Percentiles rank a stretch among this genome's conserved stretches.
These are phyloP conservation scores for Albophoma yamanashiensis DNA, from an alignment of 2,329 filamentous ascomycete species.

Conservation along the genomic window DNA sequence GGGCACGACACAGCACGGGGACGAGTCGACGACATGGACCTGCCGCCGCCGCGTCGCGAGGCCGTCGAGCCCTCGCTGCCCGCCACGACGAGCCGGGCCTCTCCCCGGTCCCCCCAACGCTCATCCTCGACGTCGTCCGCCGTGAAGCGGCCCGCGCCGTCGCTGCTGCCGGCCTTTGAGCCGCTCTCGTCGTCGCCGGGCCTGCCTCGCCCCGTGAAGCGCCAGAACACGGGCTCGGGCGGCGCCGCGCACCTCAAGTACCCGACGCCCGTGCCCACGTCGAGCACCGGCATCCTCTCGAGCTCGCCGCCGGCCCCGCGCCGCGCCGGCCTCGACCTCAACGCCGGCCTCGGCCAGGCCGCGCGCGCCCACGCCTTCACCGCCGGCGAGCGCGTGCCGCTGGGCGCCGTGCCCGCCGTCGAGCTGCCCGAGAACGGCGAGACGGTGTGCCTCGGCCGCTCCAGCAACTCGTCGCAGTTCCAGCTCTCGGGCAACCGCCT, in stretches of 20 bases:
- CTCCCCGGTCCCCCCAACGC: neutral
- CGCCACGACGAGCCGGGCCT: slow-evolving; percentile 8
- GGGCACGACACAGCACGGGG: neutral
- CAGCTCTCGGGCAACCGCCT: slow-evolving; percentile 87
- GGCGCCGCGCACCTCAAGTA: slow-evolving; percentile 53
- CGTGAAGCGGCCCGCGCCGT: slow-evolving; percentile 52
- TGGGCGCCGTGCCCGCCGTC: slow-evolving; percentile 74
- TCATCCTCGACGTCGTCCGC: slow-evolving; percentile 14
- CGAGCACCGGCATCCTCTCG: slow-evolving; percentile 81
- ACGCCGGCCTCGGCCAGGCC: neutral
- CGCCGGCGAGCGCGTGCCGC: slow-evolving; percentile 65
- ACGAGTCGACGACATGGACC: slow-evolving; percentile 23
- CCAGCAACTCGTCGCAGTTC: slow-evolving; percentile 90
- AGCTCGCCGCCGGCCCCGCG: slow-evolving; percentile 61
- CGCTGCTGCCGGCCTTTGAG: slow-evolving; percentile 70
- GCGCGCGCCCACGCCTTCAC: neutral
- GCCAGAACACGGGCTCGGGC: slow-evolving; percentile 41
- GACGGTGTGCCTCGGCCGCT: slow-evolving; percentile 76
- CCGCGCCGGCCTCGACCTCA: neutral
- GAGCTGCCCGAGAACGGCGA: slow-evolving; percentile 76
- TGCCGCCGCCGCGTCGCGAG: slow-evolving; percentile 18
- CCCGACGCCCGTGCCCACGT: slow-evolving; percentile 88
- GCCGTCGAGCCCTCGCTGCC: slow-evolving; percentile 22
- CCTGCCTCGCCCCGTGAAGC: slow-evolving; percentile 59
- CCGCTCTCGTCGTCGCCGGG: slow-evolving; percentile 67